Conservation (phyloP, 179 eudicot genomes). For the Patellifolia procumbens region DNA sequence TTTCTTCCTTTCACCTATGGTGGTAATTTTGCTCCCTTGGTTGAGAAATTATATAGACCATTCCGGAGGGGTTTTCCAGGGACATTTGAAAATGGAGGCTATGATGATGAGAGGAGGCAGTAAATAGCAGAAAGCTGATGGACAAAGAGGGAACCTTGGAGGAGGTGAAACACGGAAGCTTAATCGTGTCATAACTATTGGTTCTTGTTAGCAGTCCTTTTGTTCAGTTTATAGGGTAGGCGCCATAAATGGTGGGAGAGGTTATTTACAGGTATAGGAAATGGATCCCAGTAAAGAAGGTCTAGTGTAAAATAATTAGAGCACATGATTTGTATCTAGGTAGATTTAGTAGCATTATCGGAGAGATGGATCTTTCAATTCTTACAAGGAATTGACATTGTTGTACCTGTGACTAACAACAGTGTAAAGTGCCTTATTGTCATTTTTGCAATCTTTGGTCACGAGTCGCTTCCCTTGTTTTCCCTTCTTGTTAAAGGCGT, state of each 20-base stretch:
- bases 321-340: slow-evolving; percentile 37
- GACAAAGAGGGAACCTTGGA: neutral
- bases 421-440: slow-evolving; percentile 22
- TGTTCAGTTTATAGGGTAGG: neutral
- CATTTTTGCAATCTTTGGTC: slow-evolving; percentile 3
- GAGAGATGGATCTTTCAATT: slow-evolving; percentile 28
- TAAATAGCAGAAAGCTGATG: neutral
- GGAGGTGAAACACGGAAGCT: slow-evolving; percentile 15
- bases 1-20: slow-evolving; percentile 25
- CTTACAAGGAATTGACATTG: slow-evolving; percentile 20
- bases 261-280: slow-evolving; percentile 24
- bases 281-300: slow-evolving; percentile 19
- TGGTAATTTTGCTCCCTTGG: slow-evolving; percentile 31
- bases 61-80: slow-evolving; percentile 6
- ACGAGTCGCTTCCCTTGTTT: no score
- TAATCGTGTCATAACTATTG: neutral
- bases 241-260: neutral
- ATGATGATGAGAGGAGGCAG: neutral
- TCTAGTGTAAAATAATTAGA: slow-evolving; percentile 37
- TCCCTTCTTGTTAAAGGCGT: no score
- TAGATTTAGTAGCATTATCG: slow-evolving; percentile 33
- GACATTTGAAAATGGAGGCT: slow-evolving; percentile 18
- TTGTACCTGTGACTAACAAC: slow-evolving; percentile 17
- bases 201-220: slow-evolving; percentile 8
- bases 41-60: slow-evolving; percentile 19